phyloP scores from a whole-genome alignment of 2,329 filamentous ascomycete genomes.

The Aspergillus pseudoterreus region DNA sequence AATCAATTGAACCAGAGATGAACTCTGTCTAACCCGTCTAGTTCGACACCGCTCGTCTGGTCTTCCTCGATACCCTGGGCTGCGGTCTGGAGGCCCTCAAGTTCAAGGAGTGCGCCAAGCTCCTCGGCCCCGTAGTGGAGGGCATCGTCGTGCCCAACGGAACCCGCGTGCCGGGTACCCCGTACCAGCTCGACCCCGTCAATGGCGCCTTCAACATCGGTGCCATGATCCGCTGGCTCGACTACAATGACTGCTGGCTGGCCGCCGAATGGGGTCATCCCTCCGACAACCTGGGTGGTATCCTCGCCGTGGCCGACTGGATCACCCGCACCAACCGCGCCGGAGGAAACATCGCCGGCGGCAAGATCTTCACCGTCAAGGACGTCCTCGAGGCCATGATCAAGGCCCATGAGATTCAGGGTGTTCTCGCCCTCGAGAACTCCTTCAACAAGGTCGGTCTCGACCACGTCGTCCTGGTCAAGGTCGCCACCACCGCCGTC shows the following conservation, averaged over 20 bases:
- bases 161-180: constrained; percentile 83
- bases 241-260: constrained; percentile 99
- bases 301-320: constrained; percentile 96
- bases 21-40: constrained; percentile 11
- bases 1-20: neutral
- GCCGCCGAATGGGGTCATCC: constrained; percentile 99
- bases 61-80: constrained; percentile 93
- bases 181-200: constrained; percentile 91
- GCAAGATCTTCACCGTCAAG: constrained; percentile 80
- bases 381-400: constrained; percentile 97
- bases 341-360: constrained; percentile 66
- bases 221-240: constrained; percentile 97
- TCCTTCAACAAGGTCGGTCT: constrained; percentile 98
- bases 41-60: constrained; percentile 92
- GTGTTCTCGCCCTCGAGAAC: constrained; percentile 93
- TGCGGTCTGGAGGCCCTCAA: constrained; percentile 93
- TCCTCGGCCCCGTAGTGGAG: constrained; percentile 85
- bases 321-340: constrained; percentile 90
- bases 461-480: constrained; percentile 96
- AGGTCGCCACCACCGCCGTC: constrained; percentile 91
- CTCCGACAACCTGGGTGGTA: constrained; percentile 95
- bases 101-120: constrained; percentile 94
- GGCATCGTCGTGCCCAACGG: constrained; percentile 91
- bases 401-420: constrained; percentile 99
- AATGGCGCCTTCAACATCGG: constrained; percentile 98